phyloP scores from a whole-genome alignment of 1,284 basidiomycete genomes.

The Peniophora sp. region DNA sequence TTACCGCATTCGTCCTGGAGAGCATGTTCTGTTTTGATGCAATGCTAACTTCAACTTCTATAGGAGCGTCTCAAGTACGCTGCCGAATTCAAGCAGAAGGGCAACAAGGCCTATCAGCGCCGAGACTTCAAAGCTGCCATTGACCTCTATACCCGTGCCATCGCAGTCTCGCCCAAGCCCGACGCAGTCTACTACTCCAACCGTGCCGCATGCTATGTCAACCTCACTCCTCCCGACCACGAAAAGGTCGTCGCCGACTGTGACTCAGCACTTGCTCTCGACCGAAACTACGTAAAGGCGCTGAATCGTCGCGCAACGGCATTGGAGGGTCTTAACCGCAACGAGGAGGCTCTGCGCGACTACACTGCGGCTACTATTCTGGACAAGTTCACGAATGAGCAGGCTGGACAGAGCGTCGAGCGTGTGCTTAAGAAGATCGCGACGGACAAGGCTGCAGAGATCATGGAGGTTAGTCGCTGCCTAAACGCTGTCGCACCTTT shows the following conservation, averaged over 20 bases:
- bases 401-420: constrained; percentile 80
- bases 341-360: constrained; percentile 77
- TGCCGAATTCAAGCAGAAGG: constrained; percentile 77
- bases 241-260: constrained; percentile 90
- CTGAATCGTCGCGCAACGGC: constrained; percentile 90
- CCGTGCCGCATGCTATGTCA: constrained; percentile 95
- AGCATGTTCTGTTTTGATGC: no score
- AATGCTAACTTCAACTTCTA: background rate
- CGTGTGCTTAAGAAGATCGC: constrained; percentile 87
- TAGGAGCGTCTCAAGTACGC: constrained; percentile 77
- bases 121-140: constrained; percentile 77
- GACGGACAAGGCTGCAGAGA: constrained; percentile 62
- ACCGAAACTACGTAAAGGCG: constrained; percentile 89
- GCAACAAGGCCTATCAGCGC: constrained; percentile 84
- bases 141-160: constrained; percentile 87
- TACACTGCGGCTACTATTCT: constrained; percentile 95
- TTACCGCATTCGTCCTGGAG: no score
- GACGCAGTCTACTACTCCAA: constrained; percentile 97
- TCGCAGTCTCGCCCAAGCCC: constrained; percentile 75
- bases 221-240: constrained; percentile 79
- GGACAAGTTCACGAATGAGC: constrained; percentile 85
- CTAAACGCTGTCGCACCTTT: background rate
- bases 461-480: constrained; percentile 43
- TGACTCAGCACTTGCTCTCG: constrained; percentile 81
- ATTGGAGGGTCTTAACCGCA: constrained; percentile 70